A percentile compares a stretch with the other conserved stretches of the same genome.
These are phyloP conservation scores for Endothia cerciana DNA, from an alignment of 2,329 filamentous ascomycete genomes.

Conservation along the genomic window DNA sequence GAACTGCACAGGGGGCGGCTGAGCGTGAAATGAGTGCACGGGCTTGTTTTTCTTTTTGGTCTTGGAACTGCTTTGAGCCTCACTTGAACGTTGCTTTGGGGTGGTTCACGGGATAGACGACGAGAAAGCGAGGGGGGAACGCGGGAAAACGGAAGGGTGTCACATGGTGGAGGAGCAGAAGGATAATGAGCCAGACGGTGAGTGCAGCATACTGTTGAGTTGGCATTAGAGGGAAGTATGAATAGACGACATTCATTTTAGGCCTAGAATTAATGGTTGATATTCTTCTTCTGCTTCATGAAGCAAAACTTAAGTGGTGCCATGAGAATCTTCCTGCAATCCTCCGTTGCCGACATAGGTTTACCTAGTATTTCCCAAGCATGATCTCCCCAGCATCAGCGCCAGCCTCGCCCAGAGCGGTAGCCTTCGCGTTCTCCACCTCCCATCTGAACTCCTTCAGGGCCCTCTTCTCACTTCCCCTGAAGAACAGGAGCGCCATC, in stretches of 20 bases:
- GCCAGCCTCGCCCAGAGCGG: constrained; percentile 33
- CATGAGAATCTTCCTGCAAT: neutral
- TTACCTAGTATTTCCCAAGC: constrained; percentile 12
- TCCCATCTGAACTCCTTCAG: constrained; percentile 95
- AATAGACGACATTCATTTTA: constrained; percentile 26
- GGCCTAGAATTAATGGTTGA: constrained; percentile 28
- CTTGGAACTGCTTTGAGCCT: neutral
- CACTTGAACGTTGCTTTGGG: neutral
- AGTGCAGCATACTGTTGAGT: neutral
- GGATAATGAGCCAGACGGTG: neutral
- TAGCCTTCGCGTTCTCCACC: constrained; percentile 68
- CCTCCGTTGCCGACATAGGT: neutral
- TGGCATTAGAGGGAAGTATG: constrained; percentile 21
- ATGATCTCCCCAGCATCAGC: constrained; percentile 9
- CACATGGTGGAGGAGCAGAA: neutral
- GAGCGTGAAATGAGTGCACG: constrained; percentile 17
- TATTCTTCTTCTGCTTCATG: constrained; percentile 7
- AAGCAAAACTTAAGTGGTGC: neutral
- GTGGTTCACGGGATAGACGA: neutral
- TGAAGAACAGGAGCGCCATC: constrained; percentile 88
- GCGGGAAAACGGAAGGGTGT: neutral
- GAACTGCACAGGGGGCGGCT: constrained; percentile 29
- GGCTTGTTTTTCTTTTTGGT: neutral
- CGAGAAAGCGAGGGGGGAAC: neutral
- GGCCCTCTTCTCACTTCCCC: constrained; percentile 79